phyloP scores from a whole-genome alignment of 352 stramenopile genomes.

The Pythium chondricola region DNA sequence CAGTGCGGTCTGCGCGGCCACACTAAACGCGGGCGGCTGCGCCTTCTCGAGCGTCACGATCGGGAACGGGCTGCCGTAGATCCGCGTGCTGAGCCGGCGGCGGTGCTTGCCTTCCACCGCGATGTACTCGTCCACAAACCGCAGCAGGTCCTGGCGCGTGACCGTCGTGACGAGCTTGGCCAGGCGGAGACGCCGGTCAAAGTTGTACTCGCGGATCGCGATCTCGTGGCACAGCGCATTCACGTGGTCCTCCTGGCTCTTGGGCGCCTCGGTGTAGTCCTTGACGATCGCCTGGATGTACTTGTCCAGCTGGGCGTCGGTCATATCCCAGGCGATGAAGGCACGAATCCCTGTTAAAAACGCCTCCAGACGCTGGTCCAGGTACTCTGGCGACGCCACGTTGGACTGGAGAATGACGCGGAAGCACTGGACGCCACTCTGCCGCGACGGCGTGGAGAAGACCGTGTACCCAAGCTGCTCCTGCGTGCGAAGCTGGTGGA shows the following conservation, averaged over 20 bases:
- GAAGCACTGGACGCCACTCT: constrained; percentile 51
- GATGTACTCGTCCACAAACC: constrained; percentile 64
- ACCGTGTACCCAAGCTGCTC: constrained; percentile 71
- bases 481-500: constrained; percentile 54
- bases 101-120: constrained; percentile 14
- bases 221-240: constrained; percentile 57
- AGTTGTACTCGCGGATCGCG: constrained; percentile 59
- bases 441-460: constrained; percentile 42
- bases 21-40: background rate
- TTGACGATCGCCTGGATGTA: constrained; percentile 62
- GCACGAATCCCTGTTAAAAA: constrained; percentile 45
- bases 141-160: constrained; percentile 41
- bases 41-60: background rate
- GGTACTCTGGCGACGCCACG: constrained; percentile 46
- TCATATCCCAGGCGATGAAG: constrained; percentile 25
- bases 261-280: constrained; percentile 58
- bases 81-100: constrained; percentile 50
- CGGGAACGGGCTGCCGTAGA: constrained; percentile 28
- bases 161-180: constrained; percentile 37
- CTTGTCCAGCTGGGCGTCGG: constrained; percentile 30
- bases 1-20: constrained; percentile 1
- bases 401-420: constrained; percentile 77
- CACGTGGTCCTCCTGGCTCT: constrained; percentile 61
- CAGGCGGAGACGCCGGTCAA: constrained; percentile 40
- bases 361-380: constrained; percentile 62